phyloP scores from a whole-genome alignment of 106 monocot species.

The Platanthera zijinensis region DNA sequence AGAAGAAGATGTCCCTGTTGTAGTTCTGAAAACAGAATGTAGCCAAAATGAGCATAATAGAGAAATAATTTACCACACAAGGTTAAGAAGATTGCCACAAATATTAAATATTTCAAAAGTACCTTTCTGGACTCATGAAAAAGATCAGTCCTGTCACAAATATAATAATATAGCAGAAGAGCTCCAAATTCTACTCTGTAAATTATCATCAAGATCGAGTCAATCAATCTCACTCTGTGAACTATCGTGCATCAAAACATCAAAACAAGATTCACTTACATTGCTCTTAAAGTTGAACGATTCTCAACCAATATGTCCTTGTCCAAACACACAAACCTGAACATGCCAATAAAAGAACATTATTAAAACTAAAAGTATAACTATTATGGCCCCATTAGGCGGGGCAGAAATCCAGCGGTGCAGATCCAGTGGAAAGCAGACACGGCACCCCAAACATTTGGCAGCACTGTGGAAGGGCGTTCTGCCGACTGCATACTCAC shows the following conservation, averaged over 20 bases:
- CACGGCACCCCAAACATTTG: too few species aligned
- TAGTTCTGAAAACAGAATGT: constrained; percentile 51
- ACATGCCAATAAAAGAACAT: constrained; percentile 6
- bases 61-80: neutral
- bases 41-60: constrained; percentile 1
- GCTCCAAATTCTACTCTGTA: constrained; percentile 70
- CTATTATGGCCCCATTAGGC: too few species aligned
- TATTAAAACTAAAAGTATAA: neutral
- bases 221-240: neutral
- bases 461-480: too few species aligned
- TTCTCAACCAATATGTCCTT: constrained; percentile 52
- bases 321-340: constrained; percentile 58
- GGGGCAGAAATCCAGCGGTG: too few species aligned
- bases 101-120: neutral
- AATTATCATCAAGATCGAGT: neutral
- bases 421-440: too few species aligned
- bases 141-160: constrained; percentile 63
- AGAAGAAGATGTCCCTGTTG: constrained; percentile 83
- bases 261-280: constrained; percentile 35
- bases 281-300: constrained; percentile 40
- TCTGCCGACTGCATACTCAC: too few species aligned
- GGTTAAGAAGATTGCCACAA: neutral
- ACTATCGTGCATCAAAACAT: neutral
- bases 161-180: constrained; percentile 44
- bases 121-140: constrained; percentile 64